A percentile compares a stretch with the other conserved stretches of the same genome.
These are phyloP conservation scores for Sugiyamaella sp. DNA, from an alignment of 1,139 yeast genomes.

Conservation along the genomic window DNA sequence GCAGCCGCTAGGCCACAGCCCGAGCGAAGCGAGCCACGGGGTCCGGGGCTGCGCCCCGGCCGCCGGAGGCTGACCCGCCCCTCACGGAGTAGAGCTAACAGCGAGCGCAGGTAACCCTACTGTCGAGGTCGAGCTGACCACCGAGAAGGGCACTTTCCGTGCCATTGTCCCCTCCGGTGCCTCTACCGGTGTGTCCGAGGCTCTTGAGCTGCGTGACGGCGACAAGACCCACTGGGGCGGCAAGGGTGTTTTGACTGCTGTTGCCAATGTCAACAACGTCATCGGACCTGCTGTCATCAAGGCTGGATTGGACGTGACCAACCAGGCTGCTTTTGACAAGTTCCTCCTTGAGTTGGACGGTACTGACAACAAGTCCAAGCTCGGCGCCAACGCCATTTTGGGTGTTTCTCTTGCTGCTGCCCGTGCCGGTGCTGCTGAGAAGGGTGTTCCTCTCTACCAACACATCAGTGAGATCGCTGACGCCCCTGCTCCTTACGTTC, in stretches of 20 bases:
- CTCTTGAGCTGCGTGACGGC: slow-evolving; percentile 92
- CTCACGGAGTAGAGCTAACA: not conserved
- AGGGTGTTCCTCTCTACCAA: slow-evolving; percentile 81
- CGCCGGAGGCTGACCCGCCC: slow-evolving; percentile 9
- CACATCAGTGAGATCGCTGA: slow-evolving; percentile 76
- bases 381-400: slow-evolving; percentile 94
- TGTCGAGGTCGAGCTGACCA: slow-evolving; percentile 89
- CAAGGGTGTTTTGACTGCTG: slow-evolving; percentile 93
- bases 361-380: slow-evolving; percentile 89
- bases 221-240: slow-evolving; percentile 95
- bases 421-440: slow-evolving; percentile 93
- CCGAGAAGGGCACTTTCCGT: slow-evolving; percentile 85
- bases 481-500: slow-evolving; percentile 70
- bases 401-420: slow-evolving; percentile 94
- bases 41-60: slow-evolving; percentile 14
- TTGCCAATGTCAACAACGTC: slow-evolving; percentile 82
- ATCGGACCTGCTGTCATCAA: slow-evolving; percentile 86
- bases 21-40: slow-evolving; percentile 7
- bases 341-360: slow-evolving; percentile 82
- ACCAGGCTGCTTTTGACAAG: slow-evolving; percentile 79
- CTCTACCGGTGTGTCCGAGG: slow-evolving; percentile 94
- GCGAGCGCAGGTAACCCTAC: slow-evolving; percentile 67
- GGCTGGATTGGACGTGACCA: slow-evolving; percentile 71
- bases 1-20: not conserved
- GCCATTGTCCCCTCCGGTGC: slow-evolving; percentile 97